phyloP scores from a whole-genome alignment of 768 basidiomycete genomes.

The Postia placenta region DNA sequence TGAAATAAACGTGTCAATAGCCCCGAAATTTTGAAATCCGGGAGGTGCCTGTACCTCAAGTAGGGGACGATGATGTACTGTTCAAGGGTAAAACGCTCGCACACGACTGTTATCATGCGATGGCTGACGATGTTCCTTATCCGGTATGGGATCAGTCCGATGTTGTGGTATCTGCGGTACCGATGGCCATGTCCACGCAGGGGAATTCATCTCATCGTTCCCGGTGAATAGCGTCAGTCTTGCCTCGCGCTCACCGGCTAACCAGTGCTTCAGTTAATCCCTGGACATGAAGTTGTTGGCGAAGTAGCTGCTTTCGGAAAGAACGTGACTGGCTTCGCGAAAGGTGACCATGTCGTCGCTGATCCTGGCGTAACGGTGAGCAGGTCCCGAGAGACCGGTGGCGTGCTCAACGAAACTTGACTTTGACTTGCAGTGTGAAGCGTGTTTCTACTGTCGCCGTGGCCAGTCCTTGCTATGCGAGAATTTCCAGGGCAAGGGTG shows the following conservation, averaged over 20 bases:
- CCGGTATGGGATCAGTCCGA: neutral
- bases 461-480: slow-evolving; percentile 83
- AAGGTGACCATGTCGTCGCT: slow-evolving; percentile 81
- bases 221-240: slow-evolving; percentile 36
- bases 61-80: slow-evolving; percentile 65
- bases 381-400: slow-evolving; percentile 1
- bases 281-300: slow-evolving; percentile 75
- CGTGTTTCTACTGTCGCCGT: slow-evolving; percentile 83
- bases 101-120: neutral
- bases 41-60: slow-evolving; percentile 59
- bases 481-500: slow-evolving; percentile 74
- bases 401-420: neutral
- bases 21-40: slow-evolving; percentile 62
- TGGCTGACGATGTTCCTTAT: too few species aligned
- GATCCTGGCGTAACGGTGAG: slow-evolving; percentile 64
- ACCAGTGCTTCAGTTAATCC: slow-evolving; percentile 45
- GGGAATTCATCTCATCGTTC: slow-evolving; percentile 68
- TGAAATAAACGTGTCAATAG: slow-evolving; percentile 25
- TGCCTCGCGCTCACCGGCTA: neutral
- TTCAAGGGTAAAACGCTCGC: slow-evolving; percentile 49
- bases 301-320: slow-evolving; percentile 68
- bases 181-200: slow-evolving; percentile 55
- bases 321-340: slow-evolving; percentile 68
- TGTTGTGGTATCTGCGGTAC: slow-evolving; percentile 50
- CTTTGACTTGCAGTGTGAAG: slow-evolving; percentile 51